A percentile compares a stretch with the other conserved stretches of the same genome.
These are phyloP conservation scores for Quercus rubra DNA, from an alignment of 306 rosid species.

Conservation along the genomic window DNA sequence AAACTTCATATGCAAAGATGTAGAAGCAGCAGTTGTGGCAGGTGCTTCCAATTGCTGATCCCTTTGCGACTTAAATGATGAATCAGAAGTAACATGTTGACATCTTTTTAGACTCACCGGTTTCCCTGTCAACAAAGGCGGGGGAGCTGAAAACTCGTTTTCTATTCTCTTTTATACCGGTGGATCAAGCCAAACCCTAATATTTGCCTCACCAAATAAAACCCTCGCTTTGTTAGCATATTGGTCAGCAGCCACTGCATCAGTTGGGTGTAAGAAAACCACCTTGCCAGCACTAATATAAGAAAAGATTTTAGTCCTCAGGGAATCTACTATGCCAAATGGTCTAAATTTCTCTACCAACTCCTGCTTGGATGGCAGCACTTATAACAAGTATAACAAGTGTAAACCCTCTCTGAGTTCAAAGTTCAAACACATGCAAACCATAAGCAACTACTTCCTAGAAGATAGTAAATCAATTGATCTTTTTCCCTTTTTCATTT, in stretches of 20 bases:
- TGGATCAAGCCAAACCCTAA: constrained; percentile 36
- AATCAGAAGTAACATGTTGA: constrained; percentile 15
- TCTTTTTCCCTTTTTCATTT: too few species aligned
- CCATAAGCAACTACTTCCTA: too few species aligned
- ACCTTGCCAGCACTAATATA: constrained; percentile 28
- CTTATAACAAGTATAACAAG: too few species aligned
- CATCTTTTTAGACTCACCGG: constrained; percentile 35
- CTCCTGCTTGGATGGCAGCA: constrained; percentile 29
- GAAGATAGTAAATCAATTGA: too few species aligned
- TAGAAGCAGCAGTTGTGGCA: constrained; percentile 9
- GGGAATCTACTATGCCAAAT: constrained; percentile 39
- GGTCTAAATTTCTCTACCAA: constrained; percentile 35
- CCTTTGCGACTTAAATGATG: constrained; percentile 22
- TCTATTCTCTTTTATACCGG: constrained; percentile 20
- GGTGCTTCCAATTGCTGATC: constrained; percentile 2
- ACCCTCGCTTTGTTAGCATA: constrained; percentile 29
- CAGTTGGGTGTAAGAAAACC: constrained; percentile 20
- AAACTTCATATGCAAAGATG: constrained; percentile 34
- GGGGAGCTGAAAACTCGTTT: neutral
- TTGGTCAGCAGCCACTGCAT: constrained; percentile 33
- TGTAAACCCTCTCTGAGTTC: too few species aligned
- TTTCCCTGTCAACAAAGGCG: constrained; percentile 14
- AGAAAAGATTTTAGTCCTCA: constrained; percentile 18
- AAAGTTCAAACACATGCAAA: too few species aligned
- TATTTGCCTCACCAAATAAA: constrained; percentile 21